Evolutionary conservation across 345 rosid species (phyloP).

Genomic region (Alliaria petiolata): DNA sequence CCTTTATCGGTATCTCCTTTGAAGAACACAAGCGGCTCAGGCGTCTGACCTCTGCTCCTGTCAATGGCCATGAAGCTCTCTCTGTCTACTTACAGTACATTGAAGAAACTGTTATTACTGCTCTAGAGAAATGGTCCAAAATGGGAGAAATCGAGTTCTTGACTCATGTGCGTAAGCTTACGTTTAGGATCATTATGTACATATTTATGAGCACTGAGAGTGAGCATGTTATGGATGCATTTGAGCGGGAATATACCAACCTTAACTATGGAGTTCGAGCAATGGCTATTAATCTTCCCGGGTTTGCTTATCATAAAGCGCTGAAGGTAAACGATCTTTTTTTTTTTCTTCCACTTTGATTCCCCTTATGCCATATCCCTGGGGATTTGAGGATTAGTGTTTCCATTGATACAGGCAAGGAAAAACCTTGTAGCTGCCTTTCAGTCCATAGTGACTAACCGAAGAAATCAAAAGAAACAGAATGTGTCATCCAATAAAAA

Average conservation of each 20-base stretch:
- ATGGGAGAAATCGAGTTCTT: conserved; percentile 68
- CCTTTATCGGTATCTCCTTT: conserved; percentile 59
- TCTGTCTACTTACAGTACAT: conserved; percentile 56
- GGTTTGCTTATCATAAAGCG: conserved; percentile 78
- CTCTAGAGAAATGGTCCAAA: conserved; percentile 59
- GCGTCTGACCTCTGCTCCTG: conserved; percentile 66
- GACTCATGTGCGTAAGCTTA: conserved; percentile 68
- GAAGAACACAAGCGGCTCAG: conserved; percentile 91
- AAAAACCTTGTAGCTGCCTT: conserved; percentile 57
- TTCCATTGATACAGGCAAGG: conserved; percentile 54
- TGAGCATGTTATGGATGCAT: conserved; percentile 50
- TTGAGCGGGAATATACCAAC: conserved; percentile 67
- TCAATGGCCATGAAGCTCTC: conserved; percentile 80
- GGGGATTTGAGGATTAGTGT: not conserved
- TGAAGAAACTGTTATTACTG: conserved; percentile 51
- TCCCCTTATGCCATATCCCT: no score
- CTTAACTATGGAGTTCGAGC: conserved; percentile 84
- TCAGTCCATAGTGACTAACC: conserved; percentile 52
- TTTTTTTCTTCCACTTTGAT: not conserved
- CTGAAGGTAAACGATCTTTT: conserved; percentile 49
- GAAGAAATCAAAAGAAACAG: conserved; percentile 43
- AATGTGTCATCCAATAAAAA: conserved; percentile 22
- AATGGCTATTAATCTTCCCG: conserved; percentile 84
- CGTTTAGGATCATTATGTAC: conserved; percentile 72
- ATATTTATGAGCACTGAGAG: conserved; percentile 79